Conservation (phyloP, 768 basidiomycete genomes). For the Panaeolus papilionaceus region DNA sequence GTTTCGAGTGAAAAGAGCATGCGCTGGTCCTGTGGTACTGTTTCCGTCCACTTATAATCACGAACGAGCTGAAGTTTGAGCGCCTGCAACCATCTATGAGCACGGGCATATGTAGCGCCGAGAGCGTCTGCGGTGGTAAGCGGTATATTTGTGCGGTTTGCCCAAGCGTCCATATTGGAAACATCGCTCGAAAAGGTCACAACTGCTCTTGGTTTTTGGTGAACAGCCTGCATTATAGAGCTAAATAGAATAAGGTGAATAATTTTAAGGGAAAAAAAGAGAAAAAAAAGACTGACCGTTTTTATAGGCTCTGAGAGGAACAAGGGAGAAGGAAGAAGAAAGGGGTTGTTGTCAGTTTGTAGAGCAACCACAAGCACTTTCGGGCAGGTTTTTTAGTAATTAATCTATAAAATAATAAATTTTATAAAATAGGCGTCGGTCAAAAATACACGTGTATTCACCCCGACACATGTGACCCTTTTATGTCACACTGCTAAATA, state of each 20-base stretch:
- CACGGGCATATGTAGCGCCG: conserved; percentile 80
- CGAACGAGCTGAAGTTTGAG: conserved; percentile 70
- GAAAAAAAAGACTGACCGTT: conserved; percentile 17
- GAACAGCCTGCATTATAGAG: conserved; percentile 7
- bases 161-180: conserved; percentile 85
- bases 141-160: conserved; percentile 77
- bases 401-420: background rate
- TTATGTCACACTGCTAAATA: conserved; percentile 19
- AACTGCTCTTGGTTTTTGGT: conserved; percentile 46
- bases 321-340: conserved; percentile 33
- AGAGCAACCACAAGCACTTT: conserved; percentile 25
- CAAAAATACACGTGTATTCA: conserved; percentile 82
- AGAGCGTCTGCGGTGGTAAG: conserved; percentile 85
- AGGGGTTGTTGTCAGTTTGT: conserved; percentile 28
- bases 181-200: conserved; percentile 84
- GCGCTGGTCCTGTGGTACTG: conserved; percentile 62
- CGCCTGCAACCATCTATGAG: conserved; percentile 75
- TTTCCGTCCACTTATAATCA: conserved; percentile 74
- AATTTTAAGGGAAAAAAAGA: conserved; percentile 16
- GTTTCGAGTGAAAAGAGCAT: conserved; percentile 84
- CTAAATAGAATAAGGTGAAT: conserved; percentile 11
- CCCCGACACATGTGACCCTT: conserved; percentile 41
- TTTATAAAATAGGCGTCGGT: conserved; percentile 54
- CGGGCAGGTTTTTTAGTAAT: conserved; percentile 47
- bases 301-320: conserved; percentile 28